Evolutionary conservation across 495 filamentous ascomycete species (phyloP).

Genomic region (Poronia punctata): DNA sequence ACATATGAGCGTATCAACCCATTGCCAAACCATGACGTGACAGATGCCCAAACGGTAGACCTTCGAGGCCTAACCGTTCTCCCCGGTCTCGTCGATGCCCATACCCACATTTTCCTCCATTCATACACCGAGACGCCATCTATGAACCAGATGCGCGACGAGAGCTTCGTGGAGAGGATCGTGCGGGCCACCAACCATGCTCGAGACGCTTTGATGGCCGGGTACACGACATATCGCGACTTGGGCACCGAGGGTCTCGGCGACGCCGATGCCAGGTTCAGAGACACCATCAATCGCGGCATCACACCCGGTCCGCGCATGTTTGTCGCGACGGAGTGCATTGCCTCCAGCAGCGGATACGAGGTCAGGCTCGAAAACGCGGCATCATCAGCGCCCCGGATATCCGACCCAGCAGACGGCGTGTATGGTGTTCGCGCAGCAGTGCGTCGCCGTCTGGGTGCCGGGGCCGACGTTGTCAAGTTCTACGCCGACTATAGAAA

Average conservation of each 20-base stretch:
- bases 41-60: slow-evolving; percentile 29
- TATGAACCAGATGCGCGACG: slow-evolving; percentile 43
- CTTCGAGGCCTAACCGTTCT: slow-evolving; percentile 40
- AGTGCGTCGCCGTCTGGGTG: slow-evolving; percentile 40
- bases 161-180: slow-evolving; percentile 40
- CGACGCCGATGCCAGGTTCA: slow-evolving; percentile 36
- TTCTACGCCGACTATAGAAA: slow-evolving; percentile 48
- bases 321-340: slow-evolving; percentile 43
- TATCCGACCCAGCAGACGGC: slow-evolving; percentile 41
- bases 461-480: slow-evolving; percentile 47
- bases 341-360: slow-evolving; percentile 43
- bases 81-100: slow-evolving; percentile 47
- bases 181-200: slow-evolving; percentile 47
- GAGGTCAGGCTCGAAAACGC: slow-evolving; percentile 41
- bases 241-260: slow-evolving; percentile 44
- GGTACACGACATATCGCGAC: slow-evolving; percentile 50
- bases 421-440: slow-evolving; percentile 35
- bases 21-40: slow-evolving; percentile 8
- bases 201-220: slow-evolving; percentile 42
- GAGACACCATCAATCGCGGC: slow-evolving; percentile 43
- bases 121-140: slow-evolving; percentile 35
- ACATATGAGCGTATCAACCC: slow-evolving; percentile 23
- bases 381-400: slow-evolving; percentile 33
- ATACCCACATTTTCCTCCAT: slow-evolving; percentile 49
- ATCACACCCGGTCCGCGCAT: slow-evolving; percentile 45